Evolutionary conservation across 176 grass and related monocot species (phyloP).

Genomic region (Pontederia crassipes): DNA sequence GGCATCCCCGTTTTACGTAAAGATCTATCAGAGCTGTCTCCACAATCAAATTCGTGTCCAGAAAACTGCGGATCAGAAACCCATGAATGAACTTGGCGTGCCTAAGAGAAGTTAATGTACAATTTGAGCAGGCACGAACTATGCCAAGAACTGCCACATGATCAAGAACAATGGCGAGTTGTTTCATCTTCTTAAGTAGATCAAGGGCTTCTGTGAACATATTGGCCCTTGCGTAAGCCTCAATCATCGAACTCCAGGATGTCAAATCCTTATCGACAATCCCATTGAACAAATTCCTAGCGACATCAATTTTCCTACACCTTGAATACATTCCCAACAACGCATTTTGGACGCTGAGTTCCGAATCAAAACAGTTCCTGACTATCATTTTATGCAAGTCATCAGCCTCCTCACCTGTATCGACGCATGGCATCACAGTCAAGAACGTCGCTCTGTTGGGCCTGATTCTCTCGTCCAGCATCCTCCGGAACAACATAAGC

Average conservation of each 20-base stretch:
- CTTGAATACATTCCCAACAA: conserved; percentile 14
- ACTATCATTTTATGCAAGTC: conserved; percentile 5
- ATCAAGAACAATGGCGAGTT: conserved; percentile 11
- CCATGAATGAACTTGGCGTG: conserved; percentile 18
- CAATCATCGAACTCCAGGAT: conserved; percentile 26
- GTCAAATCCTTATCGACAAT: conserved; percentile 18
- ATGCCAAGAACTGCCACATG: conserved; percentile 13
- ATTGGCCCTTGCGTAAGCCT: conserved; percentile 12
- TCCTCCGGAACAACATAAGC: conserved; percentile 3
- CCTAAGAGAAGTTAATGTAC: conserved; percentile 9
- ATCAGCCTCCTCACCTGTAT: neutral
- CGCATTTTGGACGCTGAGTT: conserved; percentile 19
- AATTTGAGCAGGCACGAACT: conserved; percentile 17
- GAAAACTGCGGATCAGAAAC: neutral
- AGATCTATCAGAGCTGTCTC: conserved; percentile 17
- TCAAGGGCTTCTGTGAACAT: conserved; percentile 8
- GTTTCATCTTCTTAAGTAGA: conserved; percentile 16
- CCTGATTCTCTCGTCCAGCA: conserved; percentile 13
- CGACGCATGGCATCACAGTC: conserved; percentile 20
- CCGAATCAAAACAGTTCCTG: conserved; percentile 4
- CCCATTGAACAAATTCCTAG: conserved; percentile 14
- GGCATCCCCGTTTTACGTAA: conserved; percentile 6
- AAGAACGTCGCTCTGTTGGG: conserved; percentile 28
- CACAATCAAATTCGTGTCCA: conserved; percentile 14
- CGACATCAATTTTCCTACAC: conserved; percentile 6